These are phyloP conservation scores for Castanopsis chinensis DNA, from an alignment of 306 rosid genomes.

Conservation along the genomic window DNA sequence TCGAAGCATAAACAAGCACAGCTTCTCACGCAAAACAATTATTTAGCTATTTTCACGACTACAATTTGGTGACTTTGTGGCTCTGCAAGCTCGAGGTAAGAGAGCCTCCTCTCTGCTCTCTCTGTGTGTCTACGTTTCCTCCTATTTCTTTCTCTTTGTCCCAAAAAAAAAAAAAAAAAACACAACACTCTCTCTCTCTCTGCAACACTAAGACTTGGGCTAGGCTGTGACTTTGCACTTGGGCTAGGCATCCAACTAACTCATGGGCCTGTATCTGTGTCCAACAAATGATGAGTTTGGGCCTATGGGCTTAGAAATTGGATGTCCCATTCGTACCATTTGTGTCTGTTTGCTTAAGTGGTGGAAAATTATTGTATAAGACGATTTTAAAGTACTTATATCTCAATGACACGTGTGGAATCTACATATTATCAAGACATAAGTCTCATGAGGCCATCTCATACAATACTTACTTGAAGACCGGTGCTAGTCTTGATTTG, in stretches of 20 bases:
- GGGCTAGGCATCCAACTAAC: neutral
- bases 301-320: too few relatives aligned
- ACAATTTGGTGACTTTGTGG: neutral
- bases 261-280: neutral
- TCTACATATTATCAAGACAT: rapidly evolving
- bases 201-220: neutral
- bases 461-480: too few relatives aligned
- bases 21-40: neutral
- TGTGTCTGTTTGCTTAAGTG: too few relatives aligned
- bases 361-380: too few relatives aligned
- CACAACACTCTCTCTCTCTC: too few relatives aligned
- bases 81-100: neutral
- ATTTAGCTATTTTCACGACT: neutral
- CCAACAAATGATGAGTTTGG: too few relatives aligned
- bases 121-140: neutral
- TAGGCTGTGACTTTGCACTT: neutral
- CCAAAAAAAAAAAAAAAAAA: too few relatives aligned
- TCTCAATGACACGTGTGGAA: rapidly evolving
- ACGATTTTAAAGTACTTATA: rapidly evolving
- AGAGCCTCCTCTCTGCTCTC: neutral
- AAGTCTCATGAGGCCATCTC: rapidly evolving
- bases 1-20: neutral
- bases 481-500: rapidly evolving
- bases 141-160: neutral
- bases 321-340: too few relatives aligned